Base-by-base conservation (phyloP, 805 yeast species). In the Kazachstania africana region DNA sequence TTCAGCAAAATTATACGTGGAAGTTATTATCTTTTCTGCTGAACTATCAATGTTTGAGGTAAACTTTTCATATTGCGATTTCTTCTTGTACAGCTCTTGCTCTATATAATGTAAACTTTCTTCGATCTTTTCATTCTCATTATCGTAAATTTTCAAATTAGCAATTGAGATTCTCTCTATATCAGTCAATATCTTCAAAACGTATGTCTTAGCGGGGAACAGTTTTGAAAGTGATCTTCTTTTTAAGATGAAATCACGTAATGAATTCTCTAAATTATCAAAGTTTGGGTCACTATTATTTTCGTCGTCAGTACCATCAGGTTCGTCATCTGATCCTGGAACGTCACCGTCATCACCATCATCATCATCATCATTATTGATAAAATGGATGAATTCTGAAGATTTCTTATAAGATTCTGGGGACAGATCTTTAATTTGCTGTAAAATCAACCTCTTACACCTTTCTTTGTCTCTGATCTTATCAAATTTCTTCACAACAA, bases 401-500 rank as follows among this genome's bases (percentile, higher is more conserved):
- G 95, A 72, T 43, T 80, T 83, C 50, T 88, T 85, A 49, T 78
- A 77, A 1, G 96, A 83, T 42, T 83, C 94, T 1, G 97, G 98
- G 0, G 95, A 79, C 33, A 93, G 59, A 13, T 64, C 72, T 43
- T 80, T 75, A 6, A 91, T 84, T 54, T 91, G 99, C 34, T 79
- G 83, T 53, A 88, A 59, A 26, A 91, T 84, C 36, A 78, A 67
- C 24, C 66, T 60, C 48, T 68, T 73, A 59, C 99, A 91, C 40
- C 82, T 72, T 29, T 75, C 71, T 51, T 84, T 81, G 52, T 88
- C 83, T 37, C 63, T 66, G 40, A 91, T 88, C 43, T 71, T 75
- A 59, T 93, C 98, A 55, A 84, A 91, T 48, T 80, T 72, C 60
- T 91, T 93, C 25, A 88, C 93, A 15, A 91, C 97, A 53, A 91